Base-by-base conservation (phyloP, 768 basidiomycete genomes). In the Termitomyces sp. region DNA sequence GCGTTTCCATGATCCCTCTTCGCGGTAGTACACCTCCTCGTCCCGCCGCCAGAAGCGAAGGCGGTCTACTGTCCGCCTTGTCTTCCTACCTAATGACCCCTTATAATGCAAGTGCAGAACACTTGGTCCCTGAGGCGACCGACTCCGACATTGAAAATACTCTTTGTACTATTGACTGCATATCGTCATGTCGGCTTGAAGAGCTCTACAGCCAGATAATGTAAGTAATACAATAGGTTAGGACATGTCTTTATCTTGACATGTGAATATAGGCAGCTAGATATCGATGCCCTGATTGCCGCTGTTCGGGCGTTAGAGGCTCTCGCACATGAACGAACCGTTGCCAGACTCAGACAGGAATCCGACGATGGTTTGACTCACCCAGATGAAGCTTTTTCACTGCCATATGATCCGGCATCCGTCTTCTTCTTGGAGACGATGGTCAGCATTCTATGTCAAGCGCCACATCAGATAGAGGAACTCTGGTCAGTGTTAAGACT, bases 81-180 rank as follows among this genome's bases (percentile, higher is more conserved):
- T 98, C 96, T 1, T 95, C 92, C 0, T 99, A 99, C 71, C 80
- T 99, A 61, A 88, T 99, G 81, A 96, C 95, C 7, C 97, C 97
- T 0, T 98, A 98, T 66, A 82, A 84, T 16, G 65, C 81, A 23
- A 88, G 82, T 63, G 77, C 82, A 5, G 94, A 96, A n/a, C 76
- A 82, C 23, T 71, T 86, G n/a, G 82, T 92, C 2, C 86, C 90
- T 1, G 90, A 92, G 64, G 90, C 92, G n/a, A 95, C 90, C 0
- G 92, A 95, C 25, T 81, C 85, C 38, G 95, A 98, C 63, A 78
- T 98, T 19, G 97, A 98, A 73, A 95, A 87, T 58, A 98, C 97
- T 0, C 76, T 99, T 3, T 95, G 91, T 59, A 89, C 96, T 5
- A 90, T 98, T 46, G 97, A 99, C 67, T 98, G 95, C 68, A 88